Conservation (phyloP, 768 basidiomycete genomes). For the Russula griseocarnosa region DNA sequence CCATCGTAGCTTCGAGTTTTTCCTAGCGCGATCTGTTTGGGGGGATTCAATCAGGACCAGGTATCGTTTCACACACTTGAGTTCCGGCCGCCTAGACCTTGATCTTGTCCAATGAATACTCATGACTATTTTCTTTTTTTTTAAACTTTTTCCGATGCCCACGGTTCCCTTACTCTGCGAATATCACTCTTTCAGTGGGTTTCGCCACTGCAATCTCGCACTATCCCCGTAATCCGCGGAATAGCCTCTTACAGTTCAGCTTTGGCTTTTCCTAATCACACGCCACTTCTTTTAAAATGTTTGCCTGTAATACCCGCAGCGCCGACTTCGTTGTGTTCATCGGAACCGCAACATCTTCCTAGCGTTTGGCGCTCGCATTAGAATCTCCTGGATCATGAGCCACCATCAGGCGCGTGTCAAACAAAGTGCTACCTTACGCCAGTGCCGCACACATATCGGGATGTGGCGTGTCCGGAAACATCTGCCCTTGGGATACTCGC, state of each 20-base stretch:
- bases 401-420: not conserved
- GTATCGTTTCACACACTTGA: not conserved
- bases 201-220: not conserved
- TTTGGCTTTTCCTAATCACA: not conserved
- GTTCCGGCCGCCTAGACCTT: not conserved
- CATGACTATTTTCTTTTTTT: not conserved
- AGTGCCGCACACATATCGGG: not conserved
- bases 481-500: not conserved
- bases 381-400: not conserved
- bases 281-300: not conserved
- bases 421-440: not conserved
- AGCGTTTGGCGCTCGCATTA: not conserved
- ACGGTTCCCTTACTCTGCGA: not conserved
- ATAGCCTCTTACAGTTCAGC: not conserved
- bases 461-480: not conserved
- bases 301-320: not conserved
- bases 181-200: not conserved
- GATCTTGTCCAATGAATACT: not conserved
- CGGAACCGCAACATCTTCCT: not conserved
- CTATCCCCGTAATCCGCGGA: conserved; percentile 3
- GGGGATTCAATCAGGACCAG: not conserved
- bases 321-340: not conserved
- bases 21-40: not conserved
- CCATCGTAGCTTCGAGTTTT: not conserved
- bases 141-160: not conserved